These are phyloP conservation scores for Phylloporus sp. DNA, from an alignment of 1,284 basidiomycete genomes.

Conservation along the genomic window DNA sequence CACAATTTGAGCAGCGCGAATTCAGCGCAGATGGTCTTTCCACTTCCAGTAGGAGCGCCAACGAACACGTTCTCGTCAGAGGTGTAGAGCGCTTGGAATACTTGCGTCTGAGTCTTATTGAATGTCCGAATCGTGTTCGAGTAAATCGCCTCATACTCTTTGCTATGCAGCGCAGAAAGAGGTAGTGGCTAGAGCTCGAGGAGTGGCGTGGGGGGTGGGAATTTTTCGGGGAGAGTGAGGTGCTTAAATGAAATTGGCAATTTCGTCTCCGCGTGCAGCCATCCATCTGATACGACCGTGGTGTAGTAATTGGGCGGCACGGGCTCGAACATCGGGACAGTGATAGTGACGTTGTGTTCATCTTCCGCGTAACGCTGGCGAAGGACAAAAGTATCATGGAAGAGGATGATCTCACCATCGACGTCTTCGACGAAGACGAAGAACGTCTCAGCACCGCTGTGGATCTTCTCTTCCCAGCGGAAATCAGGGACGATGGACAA, in stretches of 20 bases:
- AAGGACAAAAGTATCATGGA: constrained; percentile 92
- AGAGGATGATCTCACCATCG: constrained; percentile 94
- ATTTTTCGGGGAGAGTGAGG: constrained; percentile 96
- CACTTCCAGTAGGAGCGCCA: constrained; percentile 94
- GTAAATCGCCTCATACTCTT: constrained; percentile 89
- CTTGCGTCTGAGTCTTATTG: constrained; percentile 99
- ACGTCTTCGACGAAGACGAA: constrained; percentile 96
- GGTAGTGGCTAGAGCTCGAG: constrained; percentile 94
- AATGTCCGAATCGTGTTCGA: constrained; percentile 78
- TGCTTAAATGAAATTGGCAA: constrained; percentile 98
- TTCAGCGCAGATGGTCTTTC: constrained; percentile 97
- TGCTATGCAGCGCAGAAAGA: constrained; percentile 89
- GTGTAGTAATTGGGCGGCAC: constrained; percentile 99
- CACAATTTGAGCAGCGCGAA: constrained; percentile 93
- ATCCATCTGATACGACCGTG: constrained; percentile 92
- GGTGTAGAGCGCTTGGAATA: constrained; percentile 97
- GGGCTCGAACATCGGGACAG: constrained; percentile 96
- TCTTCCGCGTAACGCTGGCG: constrained; percentile 91
- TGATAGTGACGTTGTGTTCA: constrained; percentile 94
- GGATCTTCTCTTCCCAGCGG: constrained; percentile 95
- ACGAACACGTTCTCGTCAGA: constrained; percentile 97
- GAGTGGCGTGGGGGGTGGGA: constrained; percentile 91
- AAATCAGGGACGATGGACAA: constrained; percentile 95
- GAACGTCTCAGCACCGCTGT: constrained; percentile 89
- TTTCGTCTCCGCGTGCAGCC: constrained; percentile 94